Conservation (phyloP, 108 stramenopile genomes). For the Nitzschia sp. region DNA sequence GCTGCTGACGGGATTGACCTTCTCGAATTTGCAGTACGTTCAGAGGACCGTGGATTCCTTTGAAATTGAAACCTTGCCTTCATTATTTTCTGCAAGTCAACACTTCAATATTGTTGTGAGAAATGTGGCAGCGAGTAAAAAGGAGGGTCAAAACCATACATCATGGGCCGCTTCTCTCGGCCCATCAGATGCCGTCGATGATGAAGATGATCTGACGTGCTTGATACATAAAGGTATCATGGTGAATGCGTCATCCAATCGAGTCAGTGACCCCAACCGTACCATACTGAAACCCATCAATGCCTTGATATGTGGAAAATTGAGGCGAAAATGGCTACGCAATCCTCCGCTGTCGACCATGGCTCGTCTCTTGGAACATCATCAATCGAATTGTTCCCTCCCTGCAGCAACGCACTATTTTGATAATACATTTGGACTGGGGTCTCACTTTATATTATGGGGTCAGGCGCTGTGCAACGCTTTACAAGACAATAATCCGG, state of each 20-base stretch:
- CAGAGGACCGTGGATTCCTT: neutral
- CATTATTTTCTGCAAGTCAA: neutral
- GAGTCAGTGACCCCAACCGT: conserved; percentile 9
- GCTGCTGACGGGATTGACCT: neutral
- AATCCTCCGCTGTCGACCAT: conserved; percentile 33
- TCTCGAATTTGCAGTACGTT: neutral
- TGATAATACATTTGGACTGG: conserved; percentile 48
- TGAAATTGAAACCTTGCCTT: conserved; percentile 1
- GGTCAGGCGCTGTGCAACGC: conserved; percentile 58
- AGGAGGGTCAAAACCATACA: too few species aligned
- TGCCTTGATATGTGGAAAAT: conserved; percentile 14
- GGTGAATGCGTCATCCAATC: neutral
- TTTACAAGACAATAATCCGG: conserved; percentile 23
- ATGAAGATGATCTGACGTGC: neutral
- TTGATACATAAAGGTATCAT: neutral
- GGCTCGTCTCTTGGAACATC: conserved; percentile 24
- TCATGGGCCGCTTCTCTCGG: too few species aligned
- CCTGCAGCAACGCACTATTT: conserved; percentile 33
- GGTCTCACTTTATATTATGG: conserved; percentile 51
- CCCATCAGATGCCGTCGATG: too few species aligned
- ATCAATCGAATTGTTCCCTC: conserved; percentile 37
- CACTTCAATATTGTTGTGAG: too few species aligned
- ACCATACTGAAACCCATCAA: neutral
- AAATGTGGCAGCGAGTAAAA: too few species aligned
- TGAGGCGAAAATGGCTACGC: conserved; percentile 26